Evolutionary conservation across 2,329 filamentous ascomycete genomes (phyloP).

Genomic region (Clarireedia monteithiana): DNA sequence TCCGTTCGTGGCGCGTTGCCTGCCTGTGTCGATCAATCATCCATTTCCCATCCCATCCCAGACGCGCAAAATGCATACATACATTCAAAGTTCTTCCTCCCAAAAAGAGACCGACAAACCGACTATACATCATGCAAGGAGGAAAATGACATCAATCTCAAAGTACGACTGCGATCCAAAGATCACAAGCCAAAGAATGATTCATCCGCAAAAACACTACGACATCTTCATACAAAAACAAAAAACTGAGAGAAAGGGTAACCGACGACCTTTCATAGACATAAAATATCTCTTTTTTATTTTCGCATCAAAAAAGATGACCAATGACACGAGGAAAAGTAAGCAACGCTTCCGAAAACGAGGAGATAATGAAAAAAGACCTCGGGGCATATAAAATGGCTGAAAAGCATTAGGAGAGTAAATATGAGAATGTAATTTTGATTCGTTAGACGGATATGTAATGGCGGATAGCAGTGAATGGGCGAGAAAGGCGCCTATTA

Average conservation of each 20-base stretch:
- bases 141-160: no score
- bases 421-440: background rate
- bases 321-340: background rate
- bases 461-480: background rate
- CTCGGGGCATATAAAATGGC: background rate
- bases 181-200: no score
- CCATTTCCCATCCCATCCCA: background rate
- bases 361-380: background rate
- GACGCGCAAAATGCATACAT: background rate
- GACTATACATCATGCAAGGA: background rate
- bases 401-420: background rate
- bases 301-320: background rate
- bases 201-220: background rate
- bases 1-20: no score
- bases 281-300: background rate
- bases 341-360: background rate
- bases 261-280: background rate
- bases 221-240: background rate
- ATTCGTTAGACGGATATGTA: background rate
- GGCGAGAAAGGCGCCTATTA: constrained; percentile 30
- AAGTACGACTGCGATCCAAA: no score
- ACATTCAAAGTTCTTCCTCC: background rate
- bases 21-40: background rate
- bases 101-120: background rate
- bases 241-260: background rate